Evolutionary conservation across 1,139 yeast species (phyloP).

Genomic region (Scheffersomyces cryptocercus): DNA sequence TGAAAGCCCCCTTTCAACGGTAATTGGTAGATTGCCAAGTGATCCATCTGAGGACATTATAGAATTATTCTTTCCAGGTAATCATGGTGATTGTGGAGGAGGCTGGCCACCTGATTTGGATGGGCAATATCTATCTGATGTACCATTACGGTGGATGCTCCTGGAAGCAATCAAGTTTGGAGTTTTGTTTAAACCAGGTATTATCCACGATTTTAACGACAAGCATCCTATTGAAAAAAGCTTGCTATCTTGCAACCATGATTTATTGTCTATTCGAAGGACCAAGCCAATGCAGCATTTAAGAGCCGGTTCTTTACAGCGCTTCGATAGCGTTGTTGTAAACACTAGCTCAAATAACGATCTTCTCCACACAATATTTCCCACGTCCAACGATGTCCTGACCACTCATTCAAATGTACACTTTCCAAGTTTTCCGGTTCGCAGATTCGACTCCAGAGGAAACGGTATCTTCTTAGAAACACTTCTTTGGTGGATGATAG

Average conservation of each 20-base stretch:
- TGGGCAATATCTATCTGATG: constrained; percentile 28
- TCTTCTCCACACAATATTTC: background rate
- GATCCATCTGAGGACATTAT: constrained; percentile 36
- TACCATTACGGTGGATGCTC: constrained; percentile 61
- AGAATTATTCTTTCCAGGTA: constrained; percentile 67
- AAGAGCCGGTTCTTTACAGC: constrained; percentile 11
- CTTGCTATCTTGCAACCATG: constrained; percentile 50
- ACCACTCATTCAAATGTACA: background rate
- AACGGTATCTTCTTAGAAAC: constrained; percentile 18
- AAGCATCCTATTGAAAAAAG: constrained; percentile 38
- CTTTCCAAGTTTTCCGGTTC: constrained; percentile 12
- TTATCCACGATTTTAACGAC: constrained; percentile 38
- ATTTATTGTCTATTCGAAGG: constrained; percentile 29
- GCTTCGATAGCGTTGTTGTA: constrained; percentile 4
- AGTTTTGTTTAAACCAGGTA: constrained; percentile 40
- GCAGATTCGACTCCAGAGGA: constrained; percentile 38
- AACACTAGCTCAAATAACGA: background rate
- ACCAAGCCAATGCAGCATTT: background rate
- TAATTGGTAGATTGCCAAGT: background rate
- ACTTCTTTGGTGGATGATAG: constrained; percentile 62
- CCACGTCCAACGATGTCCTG: background rate
- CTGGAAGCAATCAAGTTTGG: constrained; percentile 53
- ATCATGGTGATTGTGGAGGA: constrained; percentile 68
- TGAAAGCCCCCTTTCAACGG: background rate
- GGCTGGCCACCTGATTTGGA: constrained; percentile 51